These are phyloP conservation scores for Trichoderma brevicompactum DNA, from an alignment of 2,329 filamentous ascomycete genomes.

Conservation along the genomic window DNA sequence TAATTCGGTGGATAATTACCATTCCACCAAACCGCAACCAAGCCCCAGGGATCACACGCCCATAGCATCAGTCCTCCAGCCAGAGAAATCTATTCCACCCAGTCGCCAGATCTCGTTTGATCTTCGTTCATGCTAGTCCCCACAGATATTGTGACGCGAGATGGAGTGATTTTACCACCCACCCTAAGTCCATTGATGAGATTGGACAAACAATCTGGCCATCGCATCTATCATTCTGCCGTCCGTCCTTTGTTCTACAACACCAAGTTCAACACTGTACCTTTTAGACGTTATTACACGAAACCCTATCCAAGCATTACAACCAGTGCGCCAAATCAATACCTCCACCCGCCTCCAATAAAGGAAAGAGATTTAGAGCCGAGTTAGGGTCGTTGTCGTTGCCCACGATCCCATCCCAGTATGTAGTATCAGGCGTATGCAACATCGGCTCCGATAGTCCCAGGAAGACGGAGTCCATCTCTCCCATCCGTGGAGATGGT, in stretches of 20 bases:
- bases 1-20: not conserved
- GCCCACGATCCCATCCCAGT: constrained; percentile 45
- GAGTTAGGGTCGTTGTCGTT: constrained; percentile 50
- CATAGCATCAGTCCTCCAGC: not conserved
- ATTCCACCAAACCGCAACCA: not conserved
- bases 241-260: not conserved
- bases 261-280: not conserved
- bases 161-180: too few relatives aligned
- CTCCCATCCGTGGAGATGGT: constrained; percentile 42
- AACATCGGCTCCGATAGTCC: constrained; percentile 46
- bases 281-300: not conserved
- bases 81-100: not conserved
- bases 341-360: constrained; percentile 56
- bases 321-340: constrained; percentile 55
- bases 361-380: constrained; percentile 55
- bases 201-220: not conserved
- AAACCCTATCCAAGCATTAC: constrained; percentile 26
- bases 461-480: constrained; percentile 46
- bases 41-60: not conserved
- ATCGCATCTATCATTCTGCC: not conserved
- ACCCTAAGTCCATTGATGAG: not conserved
- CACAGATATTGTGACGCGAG: not conserved
- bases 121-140: not conserved
- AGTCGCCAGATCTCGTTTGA: not conserved
- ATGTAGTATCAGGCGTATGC: constrained; percentile 48